These are phyloP conservation scores for Hirschioporus abietinus DNA, from an alignment of 768 basidiomycete species.

Conservation along the genomic window DNA sequence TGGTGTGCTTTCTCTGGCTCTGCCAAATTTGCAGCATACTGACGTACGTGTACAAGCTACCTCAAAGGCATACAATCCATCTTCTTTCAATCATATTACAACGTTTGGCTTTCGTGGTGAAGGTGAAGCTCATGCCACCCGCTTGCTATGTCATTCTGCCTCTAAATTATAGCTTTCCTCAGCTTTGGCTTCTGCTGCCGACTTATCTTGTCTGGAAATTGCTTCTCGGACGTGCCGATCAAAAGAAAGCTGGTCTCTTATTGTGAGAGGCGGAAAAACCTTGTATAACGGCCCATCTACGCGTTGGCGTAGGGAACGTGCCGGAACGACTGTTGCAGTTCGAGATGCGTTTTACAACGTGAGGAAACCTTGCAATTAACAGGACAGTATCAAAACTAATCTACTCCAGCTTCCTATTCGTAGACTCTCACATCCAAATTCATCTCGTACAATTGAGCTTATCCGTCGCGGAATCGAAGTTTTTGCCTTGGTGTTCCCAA, in stretches of 20 bases:
- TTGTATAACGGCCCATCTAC: constrained; percentile 71
- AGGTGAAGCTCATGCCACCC: constrained; percentile 41
- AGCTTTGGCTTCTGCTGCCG: constrained; percentile 84
- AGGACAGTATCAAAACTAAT: constrained; percentile 5
- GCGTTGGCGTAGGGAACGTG: constrained; percentile 65
- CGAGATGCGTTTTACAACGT: constrained; percentile 92
- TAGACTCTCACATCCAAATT: constrained; percentile 60
- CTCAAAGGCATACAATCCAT: constrained; percentile 59
- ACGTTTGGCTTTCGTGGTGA: constrained; percentile 94
- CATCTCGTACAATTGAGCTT: constrained; percentile 55
- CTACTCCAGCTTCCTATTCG: constrained; percentile 68
- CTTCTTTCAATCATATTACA: constrained; percentile 43
- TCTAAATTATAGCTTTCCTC: background rate
- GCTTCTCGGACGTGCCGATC: constrained; percentile 65
- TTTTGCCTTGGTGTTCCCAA: constrained; percentile 67
- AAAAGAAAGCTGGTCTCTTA: constrained; percentile 66
- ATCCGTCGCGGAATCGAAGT: constrained; percentile 69
- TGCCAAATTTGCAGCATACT: background rate
- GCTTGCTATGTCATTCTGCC: constrained; percentile 7
- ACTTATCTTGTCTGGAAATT: constrained; percentile 77
- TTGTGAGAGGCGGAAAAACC: constrained; percentile 67
- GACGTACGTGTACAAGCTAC: constrained; percentile 42
- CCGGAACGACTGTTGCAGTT: constrained; percentile 79
- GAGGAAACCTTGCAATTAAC: constrained; percentile 20
- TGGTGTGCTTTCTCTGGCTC: constrained; percentile 41